Evolutionary conservation across 495 filamentous ascomycete species (phyloP), one percentile per base, ranked within the genome.

Genomic region (Annulohypoxylon bovei): DNA sequence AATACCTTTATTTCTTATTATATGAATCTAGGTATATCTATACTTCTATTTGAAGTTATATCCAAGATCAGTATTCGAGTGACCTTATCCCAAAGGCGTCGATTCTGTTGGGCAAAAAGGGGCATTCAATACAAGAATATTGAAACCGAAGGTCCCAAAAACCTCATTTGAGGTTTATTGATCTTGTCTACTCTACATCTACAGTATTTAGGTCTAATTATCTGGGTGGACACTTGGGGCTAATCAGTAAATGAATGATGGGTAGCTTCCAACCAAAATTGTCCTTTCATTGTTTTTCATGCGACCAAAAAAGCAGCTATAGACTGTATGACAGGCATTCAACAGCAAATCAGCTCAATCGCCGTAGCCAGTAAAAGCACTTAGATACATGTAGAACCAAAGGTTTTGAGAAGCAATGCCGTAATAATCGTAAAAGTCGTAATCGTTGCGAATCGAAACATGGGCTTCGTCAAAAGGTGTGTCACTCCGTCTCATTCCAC

Each of bases 391-490:
- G 25, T 14, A 16, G 14, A 20, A n/a, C 25, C 14, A 18, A 16
- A 47, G 7, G n/a, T n/a, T 16, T 11, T 47, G 14, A 60, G 12
- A 56, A 58, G 12, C 16, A 58, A 52, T n/a, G 25, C n/a, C 20
- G 18, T 66, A 14, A 39, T 55, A 12, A 40, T 71, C 68, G 52
- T 71, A 39, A 62, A 67, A 46, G 18, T 71, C 68, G 49, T 71
- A 14, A 63, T 58, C 58, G 20, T 71, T 6, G 44, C 22, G 52
- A 63, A 67, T 54, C 44, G 25, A 67, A 47, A 42, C 39, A 8
- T 44, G 30, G 22, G 23, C 20, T 42, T 44, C 27, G 5, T 49
- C 25, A 50, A 22, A 42, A 11, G 6, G 30, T 56, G 60, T 49
- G 52, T 35, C 47, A 67, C 64, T 22, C 33, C 50, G 20, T 55